These are phyloP conservation scores for Plasmodium gonderi DNA, from an alignment of 169 alveolate genomes.

Conservation along the genomic window DNA sequence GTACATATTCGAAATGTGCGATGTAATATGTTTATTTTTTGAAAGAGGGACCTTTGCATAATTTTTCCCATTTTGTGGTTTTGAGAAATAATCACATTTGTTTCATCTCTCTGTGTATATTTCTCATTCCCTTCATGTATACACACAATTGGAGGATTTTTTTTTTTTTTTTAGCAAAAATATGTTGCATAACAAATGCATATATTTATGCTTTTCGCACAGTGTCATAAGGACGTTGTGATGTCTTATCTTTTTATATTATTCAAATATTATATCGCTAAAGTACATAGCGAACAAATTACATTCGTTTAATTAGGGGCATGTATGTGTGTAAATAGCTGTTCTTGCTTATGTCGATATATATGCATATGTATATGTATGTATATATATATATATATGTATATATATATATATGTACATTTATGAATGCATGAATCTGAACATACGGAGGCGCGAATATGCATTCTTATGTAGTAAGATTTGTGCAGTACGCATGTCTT, in stretches of 20 bases:
- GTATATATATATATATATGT: neutral
- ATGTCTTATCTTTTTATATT: neutral
- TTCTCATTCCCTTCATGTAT: neutral
- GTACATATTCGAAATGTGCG: neutral
- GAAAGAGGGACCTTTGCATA: neutral
- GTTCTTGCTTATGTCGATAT: neutral
- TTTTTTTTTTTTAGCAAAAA: neutral
- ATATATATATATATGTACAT: constrained; percentile 7
- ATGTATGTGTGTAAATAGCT: neutral
- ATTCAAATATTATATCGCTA: neutral
- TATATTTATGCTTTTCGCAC: neutral
- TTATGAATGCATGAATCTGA: neutral
- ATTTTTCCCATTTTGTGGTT: neutral
- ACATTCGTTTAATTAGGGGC: neutral
- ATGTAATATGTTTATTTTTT: no score
- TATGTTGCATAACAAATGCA: neutral
- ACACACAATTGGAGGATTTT: neutral
- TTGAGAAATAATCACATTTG: neutral
- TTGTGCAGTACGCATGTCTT: neutral
- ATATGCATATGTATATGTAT: no score
- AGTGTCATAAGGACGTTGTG: neutral
- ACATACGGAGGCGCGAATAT: no score
- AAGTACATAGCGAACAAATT: neutral
- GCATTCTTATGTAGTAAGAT: neutral
- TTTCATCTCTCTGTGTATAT: neutral